Conservation (phyloP, 2,329 filamentous ascomycete species). For the Aureobasidium vineae region DNA sequence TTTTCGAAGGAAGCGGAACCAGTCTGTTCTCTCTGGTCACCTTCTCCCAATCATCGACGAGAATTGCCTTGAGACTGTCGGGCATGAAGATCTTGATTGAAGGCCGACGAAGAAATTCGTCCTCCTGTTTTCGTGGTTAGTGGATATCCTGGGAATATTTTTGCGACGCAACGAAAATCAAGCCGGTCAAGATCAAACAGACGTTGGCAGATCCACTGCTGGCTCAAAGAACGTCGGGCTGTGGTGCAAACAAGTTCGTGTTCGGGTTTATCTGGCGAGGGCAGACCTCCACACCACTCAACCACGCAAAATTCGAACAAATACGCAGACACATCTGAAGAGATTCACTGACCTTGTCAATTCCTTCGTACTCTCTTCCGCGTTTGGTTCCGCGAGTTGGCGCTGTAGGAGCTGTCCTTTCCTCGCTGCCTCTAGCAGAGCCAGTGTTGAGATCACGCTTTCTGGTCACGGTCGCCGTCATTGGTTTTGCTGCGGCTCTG, state of each 20-base stretch:
- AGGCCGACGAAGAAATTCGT: slow-evolving; percentile 77
- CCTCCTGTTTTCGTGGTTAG: slow-evolving; percentile 62
- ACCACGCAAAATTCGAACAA: neutral
- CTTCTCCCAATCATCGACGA: slow-evolving; percentile 99
- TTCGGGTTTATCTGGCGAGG: neutral
- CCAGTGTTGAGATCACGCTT: slow-evolving; percentile 54
- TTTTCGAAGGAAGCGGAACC: slow-evolving; percentile 74
- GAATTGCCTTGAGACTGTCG: slow-evolving; percentile 83
- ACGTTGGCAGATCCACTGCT: neutral
- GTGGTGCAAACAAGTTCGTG: neutral
- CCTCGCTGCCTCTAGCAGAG: slow-evolving; percentile 71
- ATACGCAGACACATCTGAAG: neutral
- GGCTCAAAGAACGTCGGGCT: neutral
- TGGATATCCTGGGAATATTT: neutral
- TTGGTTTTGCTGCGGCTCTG: slow-evolving; percentile 45
- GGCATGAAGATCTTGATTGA: slow-evolving; percentile 84
- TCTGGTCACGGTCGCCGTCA: slow-evolving; percentile 47
- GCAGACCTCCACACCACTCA: slow-evolving; percentile 15
- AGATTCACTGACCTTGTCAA: slow-evolving; percentile 64
- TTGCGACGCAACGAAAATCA: neutral
- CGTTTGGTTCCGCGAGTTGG: slow-evolving; percentile 67
- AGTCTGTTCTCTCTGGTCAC: slow-evolving; percentile 93
- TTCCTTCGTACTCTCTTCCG: slow-evolving; percentile 70
- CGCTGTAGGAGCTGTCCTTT: slow-evolving; percentile 64
- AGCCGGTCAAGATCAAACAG: neutral